Base-by-base conservation (phyloP, 192 early-diverging fungal species). In the Coemansia sp. region DNA sequence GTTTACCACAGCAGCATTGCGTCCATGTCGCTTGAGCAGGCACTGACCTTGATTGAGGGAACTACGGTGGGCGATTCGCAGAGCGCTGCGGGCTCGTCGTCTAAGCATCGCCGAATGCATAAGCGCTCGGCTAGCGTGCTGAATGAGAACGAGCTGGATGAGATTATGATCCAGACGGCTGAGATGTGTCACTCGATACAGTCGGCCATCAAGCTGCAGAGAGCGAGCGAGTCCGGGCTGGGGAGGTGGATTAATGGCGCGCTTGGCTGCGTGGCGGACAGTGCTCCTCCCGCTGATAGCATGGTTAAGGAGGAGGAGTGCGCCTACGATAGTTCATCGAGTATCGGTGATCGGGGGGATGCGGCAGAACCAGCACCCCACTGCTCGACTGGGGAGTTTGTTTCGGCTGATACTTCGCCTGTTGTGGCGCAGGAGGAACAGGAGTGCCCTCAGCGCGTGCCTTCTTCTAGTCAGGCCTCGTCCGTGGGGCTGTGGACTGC, bases 181-280 rank as follows among this genome's bases (percentile, higher is more conserved):
- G 79, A 82, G 53, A 64, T 69, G 61, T 82, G 79, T 33, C 74
- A 82, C 43, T 76, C 79, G n/a, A 59, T 82, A 5, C 79, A 82
- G 62, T 64, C 64, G 1, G 79, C 79, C 0, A 82, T 76, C 21
- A 68, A 55, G 26, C 33, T 73, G 25, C 79, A 82, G 68, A 47
- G 62, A 1, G 42, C 45, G 2, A 65, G 66, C 20, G 69, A 73
- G 20, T 82, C 79, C 9, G 79, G 79, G 8, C 58, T 82, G 12
- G 58, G 61, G 11, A 10, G 25, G 11, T 82, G 79, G 79, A 65
- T 82, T 18, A 33, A 43, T 0, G 62, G 59, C 9, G 69, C 64
- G 42, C 60, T 76, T 45, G 64, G 60, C 9, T 52, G 48, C 21
- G 12, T 62, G 16, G 20, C 63, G 35, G 47, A 18, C 31, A 26